Evolutionary conservation across 1,284 basidiomycete species (phyloP).

Genomic region (Malassezia psittaci): DNA sequence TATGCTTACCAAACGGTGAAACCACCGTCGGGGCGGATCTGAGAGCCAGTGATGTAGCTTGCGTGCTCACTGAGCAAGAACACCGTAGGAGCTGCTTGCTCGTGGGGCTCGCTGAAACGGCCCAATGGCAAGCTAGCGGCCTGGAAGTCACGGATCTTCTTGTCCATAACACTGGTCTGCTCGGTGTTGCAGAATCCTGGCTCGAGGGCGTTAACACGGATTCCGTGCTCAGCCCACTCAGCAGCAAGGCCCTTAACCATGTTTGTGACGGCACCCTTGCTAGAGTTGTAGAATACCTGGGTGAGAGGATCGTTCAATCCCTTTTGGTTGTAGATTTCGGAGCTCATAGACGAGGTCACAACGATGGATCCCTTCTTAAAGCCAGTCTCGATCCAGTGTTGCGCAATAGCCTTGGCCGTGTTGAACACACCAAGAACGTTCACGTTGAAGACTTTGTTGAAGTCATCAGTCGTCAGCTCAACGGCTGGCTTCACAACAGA

Average conservation of each 20-base stretch:
- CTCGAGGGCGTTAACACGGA: slow-evolving; percentile 47
- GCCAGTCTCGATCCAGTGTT: slow-evolving; percentile 45
- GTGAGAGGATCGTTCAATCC: slow-evolving; percentile 41
- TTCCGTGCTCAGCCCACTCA: slow-evolving; percentile 45
- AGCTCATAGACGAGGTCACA: slow-evolving; percentile 46
- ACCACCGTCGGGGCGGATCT: slow-evolving; percentile 40
- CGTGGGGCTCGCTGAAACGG: slow-evolving; percentile 44
- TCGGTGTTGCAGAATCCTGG: slow-evolving; percentile 47
- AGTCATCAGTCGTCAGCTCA: slow-evolving; percentile 43
- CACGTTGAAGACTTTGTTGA: slow-evolving; percentile 46
- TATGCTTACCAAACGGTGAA: slow-evolving; percentile 40
- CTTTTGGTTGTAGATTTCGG: slow-evolving; percentile 47
- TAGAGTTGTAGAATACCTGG: slow-evolving; percentile 47
- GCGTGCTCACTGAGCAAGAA: slow-evolving; percentile 43
- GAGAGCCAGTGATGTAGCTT: slow-evolving; percentile 40
- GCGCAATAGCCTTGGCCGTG: slow-evolving; percentile 41
- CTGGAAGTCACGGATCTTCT: slow-evolving; percentile 44
- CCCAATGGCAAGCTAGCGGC: slow-evolving; percentile 41
- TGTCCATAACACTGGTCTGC: slow-evolving; percentile 47
- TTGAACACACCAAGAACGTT: slow-evolving; percentile 49
- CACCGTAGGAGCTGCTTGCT: slow-evolving; percentile 44
- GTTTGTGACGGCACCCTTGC: slow-evolving; percentile 47
- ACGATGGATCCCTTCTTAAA: slow-evolving; percentile 47
- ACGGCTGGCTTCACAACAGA: slow-evolving; percentile 47
- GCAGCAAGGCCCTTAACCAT: slow-evolving; percentile 47